Evolutionary conservation across 805 yeast species (phyloP), one percentile per base, ranked within the genome.

Genomic region (Spathaspora hagerdaliae): DNA sequence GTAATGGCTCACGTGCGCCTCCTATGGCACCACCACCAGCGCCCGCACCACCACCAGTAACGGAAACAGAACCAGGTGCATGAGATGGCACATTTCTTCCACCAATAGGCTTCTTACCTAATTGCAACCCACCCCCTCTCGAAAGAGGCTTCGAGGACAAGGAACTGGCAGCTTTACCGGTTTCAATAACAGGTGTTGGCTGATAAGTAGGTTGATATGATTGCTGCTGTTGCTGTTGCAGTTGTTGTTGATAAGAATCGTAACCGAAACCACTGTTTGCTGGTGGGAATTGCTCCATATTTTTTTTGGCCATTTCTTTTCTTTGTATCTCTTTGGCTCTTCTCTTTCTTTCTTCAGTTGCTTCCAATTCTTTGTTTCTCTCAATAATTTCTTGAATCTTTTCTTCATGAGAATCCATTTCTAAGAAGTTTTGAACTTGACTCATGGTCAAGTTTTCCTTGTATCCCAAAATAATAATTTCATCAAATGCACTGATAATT

Each of bases 361-460:
- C 99, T 67, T 92, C 99, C 58, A 87, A 72, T 70, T 94, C 99
- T 71, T 94, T 94, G 74, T 94, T 94, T 65, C 91, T 83, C 69
- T 89, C 98, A 58, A 94, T 94, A 63, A 94, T 91, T 64, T 94
- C 97, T 74, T 94, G 98, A 61, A 95, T 92, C 74, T 88, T 92
- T 71, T 94, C 99, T 69, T 94, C 99, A 64, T 94, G 97, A 36
- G 96, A 87, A 69, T 94, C 98, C 98, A 94, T 92, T 62, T 89
- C 92, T 71, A 94, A 74, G 68, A 87, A 92, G 10, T 95, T 87
- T 64, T 80, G 82, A 52, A 94, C 86, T 71, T 94, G 98, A 48
- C 82, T 65, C 52, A 85, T 64, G 0, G 94, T 81, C 53, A 92
- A 71, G 65, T 89, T 86, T 65, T 94, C 99, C 53, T 87, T 82